Evolutionary conservation across 2,329 filamentous ascomycete genomes (phyloP), one percentile per base, ranked within the genome.

Genomic region (Penicillium italicum): DNA sequence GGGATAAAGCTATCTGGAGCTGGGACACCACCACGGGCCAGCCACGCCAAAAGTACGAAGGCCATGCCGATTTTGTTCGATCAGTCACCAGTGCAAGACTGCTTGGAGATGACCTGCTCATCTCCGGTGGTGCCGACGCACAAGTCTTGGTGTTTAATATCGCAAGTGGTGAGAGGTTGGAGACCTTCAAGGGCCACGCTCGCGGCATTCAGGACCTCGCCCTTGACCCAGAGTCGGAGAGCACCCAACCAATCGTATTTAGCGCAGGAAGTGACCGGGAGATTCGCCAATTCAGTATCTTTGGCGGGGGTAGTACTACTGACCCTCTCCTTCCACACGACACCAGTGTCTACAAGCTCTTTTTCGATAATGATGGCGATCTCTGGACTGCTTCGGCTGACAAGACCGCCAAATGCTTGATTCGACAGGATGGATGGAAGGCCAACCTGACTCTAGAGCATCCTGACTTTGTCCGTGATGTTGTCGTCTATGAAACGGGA

Each of bases 371-470:
- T 5, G 83, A 85, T 44, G 85, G 82, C 31, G 90, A 97, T 65
- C 76, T 97, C 14, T 97, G 91, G 91, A 97, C 93, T 8, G 89
- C 92, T 6, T 96, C 91, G 57, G 91, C 91, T 5, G 94, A 99
- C 72, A 94, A 91, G 64, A 91, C 88, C 0, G 86, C 86, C 2
- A 94, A 93, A 72, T 92, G 90, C 64, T 80, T 97, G 9, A 81
- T 86, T 1, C 81, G 91, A 50, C 77, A 80, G 24, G 84, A 82
- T 43, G 80, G 80, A 18, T 97, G 91, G 80, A 82, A 82, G 43
- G 75, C 83, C 4, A 90, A 93, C 56, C 87, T 92, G 52, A 82
- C 77, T 1, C 83, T 96, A 57, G 75, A 80, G 52, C 94, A 99
- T 70, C 90, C 91, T 1, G 91, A 95, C 71, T 97, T 96, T 70